Percentiles rank a stretch among this genome's conserved stretches.
Conservation (phyloP, 225 moss, liverwort and hornwort species). For the Polytrichum commune region DNA sequence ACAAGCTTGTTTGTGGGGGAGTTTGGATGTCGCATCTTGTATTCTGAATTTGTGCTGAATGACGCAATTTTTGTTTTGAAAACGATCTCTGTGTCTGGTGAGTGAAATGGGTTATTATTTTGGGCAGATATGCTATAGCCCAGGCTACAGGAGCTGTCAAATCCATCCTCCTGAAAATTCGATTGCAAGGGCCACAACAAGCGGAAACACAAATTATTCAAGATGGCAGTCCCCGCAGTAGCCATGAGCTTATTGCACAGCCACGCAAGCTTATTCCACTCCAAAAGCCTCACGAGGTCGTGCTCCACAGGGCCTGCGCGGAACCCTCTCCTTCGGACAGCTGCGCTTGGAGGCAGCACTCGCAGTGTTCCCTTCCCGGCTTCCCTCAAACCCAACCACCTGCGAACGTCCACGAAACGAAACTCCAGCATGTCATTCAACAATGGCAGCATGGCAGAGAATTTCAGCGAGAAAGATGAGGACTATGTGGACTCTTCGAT, state of each 20-base stretch:
- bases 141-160: background rate
- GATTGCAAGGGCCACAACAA: background rate
- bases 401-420: conserved; percentile 23
- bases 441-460: conserved; percentile 77
- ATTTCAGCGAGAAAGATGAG: conserved; percentile 84
- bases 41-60: no score
- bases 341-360: conserved; percentile 18
- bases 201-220: background rate
- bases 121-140: conserved; percentile 32
- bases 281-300: conserved; percentile 6
- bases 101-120: background rate
- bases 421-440: conserved; percentile 96
- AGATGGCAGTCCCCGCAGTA: conserved; percentile 45
- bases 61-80: no score
- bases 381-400: conserved; percentile 7
- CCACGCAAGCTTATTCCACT: conserved; percentile 32
- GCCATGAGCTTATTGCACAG: conserved; percentile 55
- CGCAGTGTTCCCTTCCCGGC: conserved; percentile 15
- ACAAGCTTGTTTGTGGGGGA: no score
- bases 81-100: no score
- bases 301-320: conserved; percentile 22
- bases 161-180: background rate
- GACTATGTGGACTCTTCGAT: conserved; percentile 78
- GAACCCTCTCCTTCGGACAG: conserved; percentile 11
- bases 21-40: no score